Evolutionary conservation across 208 protist species (phyloP).

Genomic region (Trypanosoma mega): DNA sequence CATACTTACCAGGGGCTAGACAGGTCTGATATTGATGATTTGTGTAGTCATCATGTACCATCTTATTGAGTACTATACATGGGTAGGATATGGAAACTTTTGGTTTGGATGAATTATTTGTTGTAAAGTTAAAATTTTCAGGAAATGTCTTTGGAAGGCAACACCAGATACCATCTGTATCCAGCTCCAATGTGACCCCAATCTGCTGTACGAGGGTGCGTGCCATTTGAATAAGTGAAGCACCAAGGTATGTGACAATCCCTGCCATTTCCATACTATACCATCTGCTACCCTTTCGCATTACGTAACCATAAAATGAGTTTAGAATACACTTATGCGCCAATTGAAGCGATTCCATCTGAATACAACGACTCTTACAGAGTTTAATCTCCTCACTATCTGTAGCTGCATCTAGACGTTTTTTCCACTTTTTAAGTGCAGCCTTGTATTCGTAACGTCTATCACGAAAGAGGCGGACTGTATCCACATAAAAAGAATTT

Average conservation of each 20-base stretch:
- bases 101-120: slow-evolving; percentile 43
- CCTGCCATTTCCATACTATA: slow-evolving; percentile 99
- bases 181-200: slow-evolving; percentile 98
- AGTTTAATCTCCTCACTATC: slow-evolving; percentile 85
- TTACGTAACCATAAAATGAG: slow-evolving; percentile 99
- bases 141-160: slow-evolving; percentile 97
- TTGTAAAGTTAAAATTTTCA: slow-evolving; percentile 94
- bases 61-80: slow-evolving; percentile 98
- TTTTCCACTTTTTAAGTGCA: slow-evolving; percentile 95
- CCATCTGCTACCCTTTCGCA: slow-evolving; percentile 98
- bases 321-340: slow-evolving; percentile 99
- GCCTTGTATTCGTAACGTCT: slow-evolving; percentile 99
- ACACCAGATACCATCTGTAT: slow-evolving; percentile 99
- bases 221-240: slow-evolving; percentile 99
- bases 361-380: slow-evolving; percentile 92
- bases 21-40: slow-evolving; percentile 99
- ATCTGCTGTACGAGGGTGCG: slow-evolving; percentile 97
- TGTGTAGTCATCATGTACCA: slow-evolving; percentile 96
- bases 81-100: slow-evolving; percentile 94
- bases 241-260: slow-evolving; percentile 97
- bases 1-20: slow-evolving; percentile 65
- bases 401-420: slow-evolving; percentile 84
- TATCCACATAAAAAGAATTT: slow-evolving; percentile 99
- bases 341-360: slow-evolving; percentile 99
- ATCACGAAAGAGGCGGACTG: slow-evolving; percentile 99